A percentile compares a stretch with the other conserved stretches of the same genome.
These are phyloP conservation scores for Saccharomyces mikatae DNA, from an alignment of 805 yeast species.

Conservation along the genomic window DNA sequence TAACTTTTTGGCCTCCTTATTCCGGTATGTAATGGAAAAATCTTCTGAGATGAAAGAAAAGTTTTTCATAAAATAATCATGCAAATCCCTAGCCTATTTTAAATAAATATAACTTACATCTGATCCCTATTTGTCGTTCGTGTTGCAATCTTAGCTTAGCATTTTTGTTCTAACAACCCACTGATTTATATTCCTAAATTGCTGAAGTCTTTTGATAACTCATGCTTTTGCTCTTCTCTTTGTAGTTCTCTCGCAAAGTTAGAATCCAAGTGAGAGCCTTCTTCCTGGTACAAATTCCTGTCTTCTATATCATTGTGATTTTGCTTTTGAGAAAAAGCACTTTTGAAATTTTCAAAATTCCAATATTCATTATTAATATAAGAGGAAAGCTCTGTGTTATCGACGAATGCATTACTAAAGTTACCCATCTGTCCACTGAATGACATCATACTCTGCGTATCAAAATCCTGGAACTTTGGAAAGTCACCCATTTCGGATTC, in stretches of 20 bases:
- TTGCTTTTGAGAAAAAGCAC: background rate
- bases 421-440: slow-evolving; percentile 20
- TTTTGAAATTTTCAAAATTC: slow-evolving; percentile 11
- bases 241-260: slow-evolving; percentile 18
- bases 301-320: background rate
- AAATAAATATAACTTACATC: background rate
- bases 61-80: background rate
- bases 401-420: slow-evolving; percentile 13
- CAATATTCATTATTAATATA: slow-evolving; percentile 19
- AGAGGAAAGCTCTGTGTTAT: slow-evolving; percentile 19
- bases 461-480: slow-evolving; percentile 21
- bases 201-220: background rate
- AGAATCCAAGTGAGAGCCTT: slow-evolving; percentile 11
- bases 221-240: slow-evolving; percentile 3
- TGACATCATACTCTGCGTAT: slow-evolving; percentile 29
- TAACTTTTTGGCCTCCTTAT: background rate
- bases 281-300: slow-evolving; percentile 7
- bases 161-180: background rate
- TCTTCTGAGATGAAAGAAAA: background rate
- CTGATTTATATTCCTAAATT: background rate
- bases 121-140: background rate
- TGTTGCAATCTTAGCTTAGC: background rate
- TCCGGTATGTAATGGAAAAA: background rate
- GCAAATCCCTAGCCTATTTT: background rate
- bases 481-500: slow-evolving; percentile 14